These are phyloP conservation scores for Claviceps maximensis DNA, from an alignment of 2,329 filamentous ascomycete genomes.

Conservation along the genomic window DNA sequence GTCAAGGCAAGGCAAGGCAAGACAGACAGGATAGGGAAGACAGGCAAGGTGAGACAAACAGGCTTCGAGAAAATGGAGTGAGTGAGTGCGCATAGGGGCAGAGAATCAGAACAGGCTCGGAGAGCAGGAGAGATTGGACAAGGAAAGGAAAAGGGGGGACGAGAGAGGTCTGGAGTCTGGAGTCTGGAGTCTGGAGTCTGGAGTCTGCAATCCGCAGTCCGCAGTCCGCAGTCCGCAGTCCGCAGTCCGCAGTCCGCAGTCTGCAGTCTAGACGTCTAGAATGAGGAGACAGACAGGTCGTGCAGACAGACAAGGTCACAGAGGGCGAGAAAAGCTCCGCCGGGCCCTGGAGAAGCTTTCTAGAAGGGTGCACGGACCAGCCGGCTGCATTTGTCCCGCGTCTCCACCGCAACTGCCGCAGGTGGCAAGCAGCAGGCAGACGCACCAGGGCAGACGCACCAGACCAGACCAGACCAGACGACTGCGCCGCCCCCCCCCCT, in stretches of 20 bases:
- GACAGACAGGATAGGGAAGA: not conserved
- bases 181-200: too few relatives aligned
- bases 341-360: conserved; percentile 15
- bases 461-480: too few relatives aligned
- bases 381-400: conserved; percentile 5
- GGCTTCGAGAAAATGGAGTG: not conserved
- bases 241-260: too few relatives aligned
- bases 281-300: too few relatives aligned
- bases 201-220: too few relatives aligned
- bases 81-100: not conserved
- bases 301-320: not conserved
- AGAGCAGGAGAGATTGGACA: not conserved
- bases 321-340: conserved; percentile 3
- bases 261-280: too few relatives aligned
- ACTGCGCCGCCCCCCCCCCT: too few relatives aligned
- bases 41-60: not conserved
- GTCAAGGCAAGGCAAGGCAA: not conserved
- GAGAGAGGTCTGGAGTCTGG: not conserved
- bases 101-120: not conserved
- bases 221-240: too few relatives aligned
- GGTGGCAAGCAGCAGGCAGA: too few relatives aligned
- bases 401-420: not conserved
- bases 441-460: too few relatives aligned
- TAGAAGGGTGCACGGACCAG: conserved; percentile 15
- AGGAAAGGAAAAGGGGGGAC: not conserved